These are phyloP conservation scores for Xylaria nigripes DNA, from an alignment of 495 filamentous ascomycete genomes.

Conservation along the genomic window DNA sequence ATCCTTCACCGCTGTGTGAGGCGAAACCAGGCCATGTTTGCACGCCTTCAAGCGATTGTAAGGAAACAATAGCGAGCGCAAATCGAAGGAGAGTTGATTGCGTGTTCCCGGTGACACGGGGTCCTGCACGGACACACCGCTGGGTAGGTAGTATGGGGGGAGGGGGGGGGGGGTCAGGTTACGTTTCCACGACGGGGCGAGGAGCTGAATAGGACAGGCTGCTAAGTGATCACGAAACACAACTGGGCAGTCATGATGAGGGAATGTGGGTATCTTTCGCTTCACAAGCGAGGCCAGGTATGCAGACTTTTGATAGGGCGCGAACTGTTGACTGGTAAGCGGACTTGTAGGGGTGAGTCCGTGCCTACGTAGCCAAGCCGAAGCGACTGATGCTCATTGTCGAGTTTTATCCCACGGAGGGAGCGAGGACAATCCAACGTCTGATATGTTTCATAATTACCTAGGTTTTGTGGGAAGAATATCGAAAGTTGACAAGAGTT, in stretches of 20 bases:
- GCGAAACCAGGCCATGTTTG: neutral
- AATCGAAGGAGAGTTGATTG: conserved; percentile 3
- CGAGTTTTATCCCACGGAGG: neutral
- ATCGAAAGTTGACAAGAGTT: neutral
- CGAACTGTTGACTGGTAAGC: neutral
- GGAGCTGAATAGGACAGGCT: neutral
- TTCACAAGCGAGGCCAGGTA: neutral
- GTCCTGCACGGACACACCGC: conserved; percentile 3
- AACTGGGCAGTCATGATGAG: neutral
- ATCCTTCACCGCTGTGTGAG: conserved; percentile 2
- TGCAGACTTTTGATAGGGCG: neutral
- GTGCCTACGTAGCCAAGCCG: neutral
- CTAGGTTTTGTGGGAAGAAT: neutral
- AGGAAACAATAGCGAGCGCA: neutral
- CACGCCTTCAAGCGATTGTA: neutral
- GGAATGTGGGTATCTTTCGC: neutral
- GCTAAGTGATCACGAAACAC: neutral
- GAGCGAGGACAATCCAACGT: neutral
- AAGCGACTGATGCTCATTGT: neutral
- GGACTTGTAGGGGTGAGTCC: neutral
- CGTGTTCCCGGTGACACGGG: conserved; percentile 10
- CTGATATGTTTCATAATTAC: neutral
- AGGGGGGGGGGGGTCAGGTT: too few species aligned
- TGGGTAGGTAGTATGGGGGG: neutral
- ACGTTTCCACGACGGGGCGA: neutral